Evolutionary conservation across 225 moss, liverwort and hornwort genomes (phyloP).

Genomic region (Polytrichum commune): DNA sequence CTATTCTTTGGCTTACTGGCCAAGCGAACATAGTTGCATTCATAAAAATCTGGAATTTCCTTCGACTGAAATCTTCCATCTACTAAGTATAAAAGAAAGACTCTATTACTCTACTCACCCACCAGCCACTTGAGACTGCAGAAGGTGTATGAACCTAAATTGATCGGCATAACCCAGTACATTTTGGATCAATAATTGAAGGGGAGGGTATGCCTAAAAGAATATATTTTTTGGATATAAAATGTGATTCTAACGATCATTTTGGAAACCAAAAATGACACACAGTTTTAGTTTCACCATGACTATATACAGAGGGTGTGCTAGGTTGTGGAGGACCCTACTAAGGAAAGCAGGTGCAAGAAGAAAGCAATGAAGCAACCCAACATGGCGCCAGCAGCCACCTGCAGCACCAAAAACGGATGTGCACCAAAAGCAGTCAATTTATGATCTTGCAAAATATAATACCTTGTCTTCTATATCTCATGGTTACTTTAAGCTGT

Average conservation of each 20-base stretch:
- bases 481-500: no score
- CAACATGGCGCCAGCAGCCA: conserved; percentile 87
- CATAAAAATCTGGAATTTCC: no score
- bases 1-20: no score
- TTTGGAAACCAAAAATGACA: not conserved
- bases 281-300: not conserved
- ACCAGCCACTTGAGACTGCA: no score
- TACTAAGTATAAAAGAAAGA: no score
- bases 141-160: not conserved
- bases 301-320: conserved; percentile 8
- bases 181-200: not conserved
- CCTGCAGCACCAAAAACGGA: conserved; percentile 30
- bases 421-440: no score
- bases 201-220: not conserved
- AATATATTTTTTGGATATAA: no score
- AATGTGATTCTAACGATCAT: not conserved
- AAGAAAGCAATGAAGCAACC: conserved; percentile 82
- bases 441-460: no score
- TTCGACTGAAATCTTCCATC: no score
- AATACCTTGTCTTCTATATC: no score
- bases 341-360: conserved; percentile 65
- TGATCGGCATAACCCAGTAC: not conserved
- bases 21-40: no score
- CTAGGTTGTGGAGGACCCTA: conserved; percentile 55
- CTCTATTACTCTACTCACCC: no score